These are phyloP conservation scores for Austroboletus niveus DNA, from an alignment of 1,284 basidiomycete genomes.

Conservation along the genomic window DNA sequence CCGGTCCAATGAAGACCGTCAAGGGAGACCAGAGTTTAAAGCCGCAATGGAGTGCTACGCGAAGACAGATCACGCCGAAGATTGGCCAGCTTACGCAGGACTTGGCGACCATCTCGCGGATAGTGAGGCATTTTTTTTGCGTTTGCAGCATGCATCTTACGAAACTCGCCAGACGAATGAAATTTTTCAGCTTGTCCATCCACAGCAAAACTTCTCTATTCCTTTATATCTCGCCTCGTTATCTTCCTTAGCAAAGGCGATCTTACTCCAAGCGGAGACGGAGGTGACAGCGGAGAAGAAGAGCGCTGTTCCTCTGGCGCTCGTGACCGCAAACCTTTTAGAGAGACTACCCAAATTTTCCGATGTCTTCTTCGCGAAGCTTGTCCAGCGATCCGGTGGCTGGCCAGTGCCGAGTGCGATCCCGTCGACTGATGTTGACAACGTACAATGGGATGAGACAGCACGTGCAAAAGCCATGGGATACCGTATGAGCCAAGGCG, in stretches of 20 bases:
- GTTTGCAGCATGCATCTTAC: slow-evolving; percentile 6
- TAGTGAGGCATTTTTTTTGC: slow-evolving; percentile 50
- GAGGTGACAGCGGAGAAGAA: slow-evolving; percentile 90
- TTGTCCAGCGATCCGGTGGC: slow-evolving; percentile 78
- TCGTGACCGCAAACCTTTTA: slow-evolving; percentile 54
- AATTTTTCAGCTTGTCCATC: slow-evolving; percentile 54
- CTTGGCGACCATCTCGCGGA: slow-evolving; percentile 60
- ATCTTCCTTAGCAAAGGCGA: slow-evolving; percentile 84
- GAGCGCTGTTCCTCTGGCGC: slow-evolving; percentile 81
- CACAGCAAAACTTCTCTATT: slow-evolving; percentile 37
- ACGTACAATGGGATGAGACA: slow-evolving; percentile 47
- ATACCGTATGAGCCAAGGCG: slow-evolving; percentile 41
- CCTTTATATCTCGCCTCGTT: slow-evolving; percentile 74
- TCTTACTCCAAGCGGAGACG: slow-evolving; percentile 91
- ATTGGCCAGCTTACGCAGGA: slow-evolving; percentile 93
- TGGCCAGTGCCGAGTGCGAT: slow-evolving; percentile 64
- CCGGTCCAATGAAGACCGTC: slow-evolving; percentile 68
- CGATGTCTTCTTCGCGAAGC: slow-evolving; percentile 79
- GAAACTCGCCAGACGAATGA: slow-evolving; percentile 55
- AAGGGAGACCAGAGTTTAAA: slow-evolving; percentile 63
- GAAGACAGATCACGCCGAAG: slow-evolving; percentile 87
- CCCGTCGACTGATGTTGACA: slow-evolving; percentile 48
- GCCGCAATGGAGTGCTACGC: slow-evolving; percentile 58
- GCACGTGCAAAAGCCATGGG: slow-evolving; percentile 72
- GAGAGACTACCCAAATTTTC: slow-evolving; percentile 46